Evolutionary conservation across 371 early-diverging fungal genomes (phyloP).

Genomic region (Chytridiales sp.): DNA sequence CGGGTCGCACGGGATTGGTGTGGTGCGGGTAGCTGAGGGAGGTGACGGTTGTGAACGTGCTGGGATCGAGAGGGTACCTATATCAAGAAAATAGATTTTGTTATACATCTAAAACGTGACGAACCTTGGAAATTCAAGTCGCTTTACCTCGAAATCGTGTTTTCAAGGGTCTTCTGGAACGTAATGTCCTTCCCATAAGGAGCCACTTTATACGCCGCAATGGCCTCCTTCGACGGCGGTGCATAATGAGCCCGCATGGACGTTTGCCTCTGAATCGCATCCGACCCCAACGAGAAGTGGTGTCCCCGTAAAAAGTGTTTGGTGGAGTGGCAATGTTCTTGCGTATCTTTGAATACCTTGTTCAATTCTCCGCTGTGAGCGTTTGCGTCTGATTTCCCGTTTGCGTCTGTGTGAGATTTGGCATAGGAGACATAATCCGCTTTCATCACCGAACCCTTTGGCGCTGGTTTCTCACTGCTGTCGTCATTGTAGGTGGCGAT

Average conservation of each 20-base stretch:
- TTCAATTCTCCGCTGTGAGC: not conserved
- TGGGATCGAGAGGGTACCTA: constrained; percentile 17
- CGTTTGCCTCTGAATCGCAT: not conserved
- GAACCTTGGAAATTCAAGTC: not conserved
- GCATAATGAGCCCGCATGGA: constrained; percentile 7
- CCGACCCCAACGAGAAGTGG: constrained; percentile 21
- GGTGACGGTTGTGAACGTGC: constrained; percentile 19
- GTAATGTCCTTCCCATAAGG: constrained; percentile 14
- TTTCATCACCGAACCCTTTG: constrained; percentile 13
- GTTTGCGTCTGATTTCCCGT: not conserved
- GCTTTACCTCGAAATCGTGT: constrained; percentile 25
- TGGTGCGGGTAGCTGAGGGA: constrained; percentile 5
- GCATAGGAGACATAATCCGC: constrained; percentile 1
- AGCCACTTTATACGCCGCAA: not conserved
- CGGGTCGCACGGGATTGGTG: not conserved
- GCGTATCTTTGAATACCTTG: not conserved
- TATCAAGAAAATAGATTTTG: not conserved
- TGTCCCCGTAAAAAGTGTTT: constrained; percentile 11
- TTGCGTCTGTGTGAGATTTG: not conserved
- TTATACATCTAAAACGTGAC: not conserved
- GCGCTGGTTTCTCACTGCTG: not conserved
- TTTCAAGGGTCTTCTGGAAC: constrained; percentile 18
- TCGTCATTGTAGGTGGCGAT: not conserved
- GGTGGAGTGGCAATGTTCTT: not conserved
- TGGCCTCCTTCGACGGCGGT: not conserved